Conservation (phyloP, 1,284 basidiomycete species). For the Pseudozyma sp. region DNA sequence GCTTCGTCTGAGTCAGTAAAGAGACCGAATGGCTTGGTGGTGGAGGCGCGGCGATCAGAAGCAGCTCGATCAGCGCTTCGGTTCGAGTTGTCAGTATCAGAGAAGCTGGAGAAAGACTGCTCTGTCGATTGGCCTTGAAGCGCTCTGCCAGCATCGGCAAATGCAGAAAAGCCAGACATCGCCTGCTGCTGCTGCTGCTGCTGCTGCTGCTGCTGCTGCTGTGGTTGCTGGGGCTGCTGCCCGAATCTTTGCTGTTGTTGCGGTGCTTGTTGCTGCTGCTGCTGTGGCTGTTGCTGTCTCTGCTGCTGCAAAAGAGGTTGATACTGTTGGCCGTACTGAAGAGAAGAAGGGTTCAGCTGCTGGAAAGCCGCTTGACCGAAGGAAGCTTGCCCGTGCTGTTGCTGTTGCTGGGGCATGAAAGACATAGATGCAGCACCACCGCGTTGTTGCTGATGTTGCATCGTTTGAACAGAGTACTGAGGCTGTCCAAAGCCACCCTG, state of each 20-base stretch:
- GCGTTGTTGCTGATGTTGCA: conserved; percentile 34
- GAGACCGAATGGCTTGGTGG: conserved; percentile 15
- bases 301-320: conserved; percentile 16
- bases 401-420: conserved; percentile 17
- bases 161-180: conserved; percentile 20
- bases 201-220: conserved; percentile 25
- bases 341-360: conserved; percentile 9
- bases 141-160: conserved; percentile 17
- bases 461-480: conserved; percentile 15
- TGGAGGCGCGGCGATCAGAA: conserved; percentile 8
- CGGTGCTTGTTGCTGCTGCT: conserved; percentile 21
- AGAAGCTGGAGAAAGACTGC: conserved; percentile 18
- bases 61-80: conserved; percentile 1
- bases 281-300: conserved; percentile 21
- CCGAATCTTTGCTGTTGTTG: conserved; percentile 11
- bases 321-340: conserved; percentile 10
- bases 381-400: conserved; percentile 16
- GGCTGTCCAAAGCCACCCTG: conserved; percentile 18
- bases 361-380: conserved; percentile 22
- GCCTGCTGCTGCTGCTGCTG: conserved; percentile 27
- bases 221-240: conserved; percentile 13
- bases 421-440: conserved; percentile 2
- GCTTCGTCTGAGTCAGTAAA: conserved; percentile 6
- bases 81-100: conserved; percentile 5
- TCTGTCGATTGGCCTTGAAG: conserved; percentile 10